A percentile compares a stretch with the other conserved stretches of the same genome.
Evolutionary conservation across 176 grass and related monocot genomes (phyloP).

Genomic region (Musa acuminata): DNA sequence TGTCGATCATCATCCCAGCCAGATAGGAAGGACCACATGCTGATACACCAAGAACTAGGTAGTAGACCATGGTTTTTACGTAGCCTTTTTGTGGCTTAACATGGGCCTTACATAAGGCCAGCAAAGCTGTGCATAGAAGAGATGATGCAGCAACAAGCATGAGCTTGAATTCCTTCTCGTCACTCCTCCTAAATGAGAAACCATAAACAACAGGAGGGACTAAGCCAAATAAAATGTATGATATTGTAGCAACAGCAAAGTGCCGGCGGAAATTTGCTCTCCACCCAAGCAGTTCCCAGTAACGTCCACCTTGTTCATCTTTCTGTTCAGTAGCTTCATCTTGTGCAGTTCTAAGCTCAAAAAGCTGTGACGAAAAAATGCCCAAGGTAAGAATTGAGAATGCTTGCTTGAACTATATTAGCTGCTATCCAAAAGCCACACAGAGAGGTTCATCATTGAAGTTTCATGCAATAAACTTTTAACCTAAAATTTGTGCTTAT

Average conservation of each 20-base stretch:
- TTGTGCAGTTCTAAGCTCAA: constrained; percentile 38
- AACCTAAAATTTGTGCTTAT: no score
- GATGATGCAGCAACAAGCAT: constrained; percentile 38
- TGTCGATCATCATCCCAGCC: constrained; percentile 42
- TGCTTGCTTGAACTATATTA: not conserved
- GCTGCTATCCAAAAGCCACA: no score
- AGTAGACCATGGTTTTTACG: constrained; percentile 53
- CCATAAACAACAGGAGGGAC: constrained; percentile 61
- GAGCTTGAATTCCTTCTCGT: constrained; percentile 59
- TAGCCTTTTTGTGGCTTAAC: constrained; percentile 39
- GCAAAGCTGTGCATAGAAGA: constrained; percentile 45
- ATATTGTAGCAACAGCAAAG: constrained; percentile 40
- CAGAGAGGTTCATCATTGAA: no score
- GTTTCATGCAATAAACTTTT: no score
- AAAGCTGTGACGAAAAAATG: constrained; percentile 36
- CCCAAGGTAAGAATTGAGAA: not conserved
- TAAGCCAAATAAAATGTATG: constrained; percentile 63
- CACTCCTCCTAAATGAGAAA: constrained; percentile 43
- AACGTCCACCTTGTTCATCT: constrained; percentile 33
- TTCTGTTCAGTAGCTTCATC: constrained; percentile 31
- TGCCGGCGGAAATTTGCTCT: constrained; percentile 45
- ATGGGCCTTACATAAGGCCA: constrained; percentile 64
- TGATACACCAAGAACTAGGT: constrained; percentile 40
- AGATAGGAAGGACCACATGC: constrained; percentile 54
- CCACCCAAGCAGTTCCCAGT: constrained; percentile 54